Evolutionary conservation across 2,329 filamentous ascomycete genomes (phyloP).

Genomic region (Colletotrichum falcatum): DNA sequence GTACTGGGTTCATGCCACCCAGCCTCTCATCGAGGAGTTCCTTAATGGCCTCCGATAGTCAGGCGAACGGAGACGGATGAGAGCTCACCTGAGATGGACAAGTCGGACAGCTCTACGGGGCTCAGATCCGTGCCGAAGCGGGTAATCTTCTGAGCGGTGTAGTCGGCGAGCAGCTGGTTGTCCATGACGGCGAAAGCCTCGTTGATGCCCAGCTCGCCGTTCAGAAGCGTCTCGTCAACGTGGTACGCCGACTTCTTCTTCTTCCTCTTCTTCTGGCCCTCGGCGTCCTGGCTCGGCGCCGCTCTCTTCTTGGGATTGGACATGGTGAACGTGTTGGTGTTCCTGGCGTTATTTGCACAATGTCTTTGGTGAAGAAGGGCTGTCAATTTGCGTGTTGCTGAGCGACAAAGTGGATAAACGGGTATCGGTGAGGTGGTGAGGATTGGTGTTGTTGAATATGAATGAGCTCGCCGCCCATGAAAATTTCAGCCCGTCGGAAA

Average conservation of each 20-base stretch:
- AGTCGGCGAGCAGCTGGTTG: constrained; percentile 83
- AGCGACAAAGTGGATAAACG: no score
- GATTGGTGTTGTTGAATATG: constrained; percentile 24
- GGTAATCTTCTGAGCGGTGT: constrained; percentile 82
- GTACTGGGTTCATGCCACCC: background rate
- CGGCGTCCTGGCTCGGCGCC: constrained; percentile 59
- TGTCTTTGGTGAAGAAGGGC: background rate
- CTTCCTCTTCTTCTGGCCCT: constrained; percentile 60
- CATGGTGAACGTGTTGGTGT: constrained; percentile 45
- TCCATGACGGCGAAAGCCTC: constrained; percentile 86
- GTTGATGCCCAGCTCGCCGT: constrained; percentile 82
- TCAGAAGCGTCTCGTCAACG: constrained; percentile 67
- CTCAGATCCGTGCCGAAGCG: constrained; percentile 86
- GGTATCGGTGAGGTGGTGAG: background rate
- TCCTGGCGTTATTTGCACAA: background rate
- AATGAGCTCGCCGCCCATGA: constrained; percentile 27
- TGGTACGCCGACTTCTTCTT: constrained; percentile 69
- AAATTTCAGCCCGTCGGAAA: constrained; percentile 26
- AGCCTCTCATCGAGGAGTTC: background rate
- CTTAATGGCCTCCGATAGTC: background rate
- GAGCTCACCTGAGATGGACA: constrained; percentile 78
- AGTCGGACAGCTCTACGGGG: constrained; percentile 84
- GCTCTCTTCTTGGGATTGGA: constrained; percentile 67
- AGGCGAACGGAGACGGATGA: background rate
- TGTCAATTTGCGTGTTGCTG: background rate